Evolutionary conservation across 225 moss, liverwort and hornwort genomes (phyloP), one percentile per base, ranked within the genome.

Genomic region (Straminergon stramineum): DNA sequence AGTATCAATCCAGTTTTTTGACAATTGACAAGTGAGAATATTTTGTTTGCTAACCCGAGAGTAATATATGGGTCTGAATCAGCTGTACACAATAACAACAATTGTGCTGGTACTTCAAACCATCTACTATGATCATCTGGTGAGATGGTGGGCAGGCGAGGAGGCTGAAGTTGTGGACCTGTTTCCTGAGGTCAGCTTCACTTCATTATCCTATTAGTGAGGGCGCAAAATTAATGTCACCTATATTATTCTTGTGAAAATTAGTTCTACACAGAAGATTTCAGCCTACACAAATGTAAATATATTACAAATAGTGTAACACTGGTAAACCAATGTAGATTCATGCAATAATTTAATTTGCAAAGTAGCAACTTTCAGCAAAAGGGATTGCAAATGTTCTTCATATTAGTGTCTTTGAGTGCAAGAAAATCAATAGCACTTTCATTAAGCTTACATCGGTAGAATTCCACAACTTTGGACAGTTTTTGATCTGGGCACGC

Each of bases 21-120:
- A 6, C 23, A 55, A 39, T 79, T 57, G 37, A 27, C n/a, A 11
- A 55, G n/a, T 57, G 43, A 55, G n/a, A 37, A 17, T 39, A 3
- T 11, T 22, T 51, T 67, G 27, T 19, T 84, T 67, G 27, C 53
- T n/a, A n/a, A 87, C 5, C 9, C 12, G 8, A 41, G 30, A 65
- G 2, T 39, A 32, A 67, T 15, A 27, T 37, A 70, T 88, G 88
- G 82, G 17, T 35, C 5, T 88, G 34, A 83, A 52, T 51, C 93
- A 97, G 96, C 80, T 99, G 67, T 99, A 99, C 90, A 96, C 99
- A 35, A 6, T 97, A 79, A 99, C 97, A 61, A 99, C 97, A 41
- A 87, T 97, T 53, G 82, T 99, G 64, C 90, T 99, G 75, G 96
- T 97, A 20, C 45, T 87, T 70, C 99, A 99, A 94, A 95, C 95